Evolutionary conservation across 2,329 filamentous ascomycete genomes (phyloP).

Genomic region (Grosmannia huntii): DNA sequence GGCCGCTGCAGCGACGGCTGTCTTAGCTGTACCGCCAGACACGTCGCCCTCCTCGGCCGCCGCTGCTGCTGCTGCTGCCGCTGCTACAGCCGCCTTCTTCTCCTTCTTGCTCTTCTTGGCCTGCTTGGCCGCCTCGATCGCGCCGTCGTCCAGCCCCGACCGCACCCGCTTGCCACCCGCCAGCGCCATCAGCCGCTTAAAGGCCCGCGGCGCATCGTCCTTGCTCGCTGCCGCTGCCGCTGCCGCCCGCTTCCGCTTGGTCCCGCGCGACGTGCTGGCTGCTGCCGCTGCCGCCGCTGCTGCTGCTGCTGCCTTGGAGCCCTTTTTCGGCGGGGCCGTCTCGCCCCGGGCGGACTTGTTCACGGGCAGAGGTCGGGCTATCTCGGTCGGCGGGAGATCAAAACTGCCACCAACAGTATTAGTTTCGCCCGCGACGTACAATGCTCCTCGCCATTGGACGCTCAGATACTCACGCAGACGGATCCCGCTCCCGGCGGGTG

Average conservation of each 20-base stretch:
- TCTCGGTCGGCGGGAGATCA: slow-evolving; percentile 35
- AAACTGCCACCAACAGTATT: slow-evolving; percentile 23
- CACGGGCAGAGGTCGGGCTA: slow-evolving; percentile 38
- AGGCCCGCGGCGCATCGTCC: slow-evolving; percentile 81
- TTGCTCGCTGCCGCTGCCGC: slow-evolving; percentile 16
- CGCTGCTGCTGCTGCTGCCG: neutral
- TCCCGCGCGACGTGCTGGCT: slow-evolving; percentile 15
- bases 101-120: slow-evolving; percentile 18
- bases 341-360: slow-evolving; percentile 19
- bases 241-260: slow-evolving; percentile 33
- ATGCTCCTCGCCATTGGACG: too few species aligned
- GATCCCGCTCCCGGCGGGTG: slow-evolving; percentile 49
- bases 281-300: slow-evolving; percentile 15
- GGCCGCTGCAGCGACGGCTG: neutral
- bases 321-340: neutral
- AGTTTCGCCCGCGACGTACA: neutral
- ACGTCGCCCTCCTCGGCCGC: neutral
- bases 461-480: slow-evolving; percentile 30
- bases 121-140: slow-evolving; percentile 16
- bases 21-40: neutral
- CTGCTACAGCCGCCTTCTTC: slow-evolving; percentile 9
- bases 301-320: slow-evolving; percentile 9
- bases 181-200: slow-evolving; percentile 72
- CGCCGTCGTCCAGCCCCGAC: slow-evolving; percentile 61
- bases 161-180: slow-evolving; percentile 47